Percentiles rank a stretch among this genome's conserved stretches.
Conservation (phyloP, 2,329 filamentous ascomycete species). For the Escovopsis sp. region DNA sequence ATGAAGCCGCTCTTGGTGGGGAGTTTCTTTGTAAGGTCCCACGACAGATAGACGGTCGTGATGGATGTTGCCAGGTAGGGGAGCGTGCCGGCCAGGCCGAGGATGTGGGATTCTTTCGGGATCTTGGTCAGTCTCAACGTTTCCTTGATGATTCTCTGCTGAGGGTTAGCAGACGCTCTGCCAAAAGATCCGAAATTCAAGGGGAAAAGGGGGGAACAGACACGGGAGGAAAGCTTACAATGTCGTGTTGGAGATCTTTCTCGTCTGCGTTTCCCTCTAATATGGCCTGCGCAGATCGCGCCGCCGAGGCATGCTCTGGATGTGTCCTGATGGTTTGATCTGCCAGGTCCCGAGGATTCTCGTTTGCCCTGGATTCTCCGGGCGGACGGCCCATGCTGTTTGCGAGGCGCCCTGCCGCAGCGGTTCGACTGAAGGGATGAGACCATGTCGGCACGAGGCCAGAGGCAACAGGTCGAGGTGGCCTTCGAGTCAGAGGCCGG, state of each 20-base stretch:
- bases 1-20: slow-evolving; percentile 42
- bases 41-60: slow-evolving; percentile 68
- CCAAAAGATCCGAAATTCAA: too few species aligned
- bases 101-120: slow-evolving; percentile 49
- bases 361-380: too few species aligned
- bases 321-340: slow-evolving; percentile 15
- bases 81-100: slow-evolving; percentile 64
- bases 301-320: slow-evolving; percentile 44
- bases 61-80: slow-evolving; percentile 77
- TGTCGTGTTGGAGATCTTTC: slow-evolving; percentile 27
- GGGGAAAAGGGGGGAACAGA: too few species aligned
- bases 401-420: too few species aligned
- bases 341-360: too few species aligned
- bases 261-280: slow-evolving; percentile 22
- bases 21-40: slow-evolving; percentile 58
- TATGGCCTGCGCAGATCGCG: slow-evolving; percentile 38
- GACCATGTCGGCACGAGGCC: too few species aligned
- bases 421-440: too few species aligned
- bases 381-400: too few species aligned
- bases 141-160: slow-evolving; percentile 48
- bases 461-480: neutral
- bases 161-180: neutral
- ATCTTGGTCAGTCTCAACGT: slow-evolving; percentile 51
- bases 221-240: too few species aligned
- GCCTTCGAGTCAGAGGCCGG: too few species aligned